Conservation (phyloP, 139 green algal genomes). For the Chlorella sp. region DNA sequence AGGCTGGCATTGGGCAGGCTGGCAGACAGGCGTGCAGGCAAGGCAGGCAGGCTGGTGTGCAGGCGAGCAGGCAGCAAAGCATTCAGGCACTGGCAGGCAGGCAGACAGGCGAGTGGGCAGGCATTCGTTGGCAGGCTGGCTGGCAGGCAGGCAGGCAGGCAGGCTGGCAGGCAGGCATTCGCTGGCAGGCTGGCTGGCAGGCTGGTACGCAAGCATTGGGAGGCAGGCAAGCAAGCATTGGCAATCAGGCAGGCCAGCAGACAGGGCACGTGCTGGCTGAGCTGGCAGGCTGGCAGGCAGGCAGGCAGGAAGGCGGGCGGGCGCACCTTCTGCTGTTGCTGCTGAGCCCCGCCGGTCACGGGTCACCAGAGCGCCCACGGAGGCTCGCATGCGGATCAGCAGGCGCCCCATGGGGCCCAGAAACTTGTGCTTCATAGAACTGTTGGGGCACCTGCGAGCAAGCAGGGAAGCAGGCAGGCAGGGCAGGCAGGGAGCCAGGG, state of each 20-base stretch:
- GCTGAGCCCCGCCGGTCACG: background rate
- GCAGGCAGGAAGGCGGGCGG: background rate
- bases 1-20: no score
- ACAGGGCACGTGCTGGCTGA: no score
- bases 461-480: no score
- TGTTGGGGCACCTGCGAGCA: slow-evolving; percentile 19
- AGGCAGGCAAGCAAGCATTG: background rate
- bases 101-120: no score
- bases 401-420: background rate
- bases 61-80: no score
- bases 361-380: background rate
- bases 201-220: background rate
- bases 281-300: background rate
- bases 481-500: no score
- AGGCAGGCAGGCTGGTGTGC: no score
- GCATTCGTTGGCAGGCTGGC: no score
- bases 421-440: slow-evolving; percentile 16
- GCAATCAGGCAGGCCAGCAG: background rate
- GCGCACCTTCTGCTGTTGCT: background rate
- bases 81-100: no score
- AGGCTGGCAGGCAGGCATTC: no score
- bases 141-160: no score
- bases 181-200: background rate
- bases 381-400: background rate
- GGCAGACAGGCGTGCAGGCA: no score